Evolutionary conservation across 352 stramenopile genomes (phyloP), one percentile per base, ranked within the genome.

Genomic region (Poterioochromonas sp.): DNA sequence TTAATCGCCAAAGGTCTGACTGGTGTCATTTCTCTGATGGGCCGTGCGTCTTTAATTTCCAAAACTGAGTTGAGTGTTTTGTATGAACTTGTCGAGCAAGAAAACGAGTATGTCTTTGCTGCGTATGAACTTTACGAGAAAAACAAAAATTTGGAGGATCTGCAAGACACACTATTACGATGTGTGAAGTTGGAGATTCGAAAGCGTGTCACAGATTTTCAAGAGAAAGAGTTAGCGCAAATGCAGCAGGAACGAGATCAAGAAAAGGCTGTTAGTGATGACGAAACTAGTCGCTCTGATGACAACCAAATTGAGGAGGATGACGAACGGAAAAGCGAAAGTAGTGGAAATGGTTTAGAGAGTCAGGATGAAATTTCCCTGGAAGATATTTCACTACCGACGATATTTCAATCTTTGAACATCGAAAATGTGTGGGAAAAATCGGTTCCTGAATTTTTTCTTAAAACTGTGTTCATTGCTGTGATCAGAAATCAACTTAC

Each of bases 181-280:
- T 74, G 65, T 74, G 65, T 35, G 39, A 53, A 54, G 18, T n/a
- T 74, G 8, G 65, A 74, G 29, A 74, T 74, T 5, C 5, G 65
- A 35, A 74, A 54, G 40, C 65, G 65, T 34, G 29, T 58, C 40
- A 34, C 37, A 2, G 65, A 74, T n/a, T 11, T 74, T 44, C 15
- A 71, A 71, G 62, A 71, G 32, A 15, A 5, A 32, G 32, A 71
- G 11, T 71, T 40, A n/a, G 15, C 47, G 47, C 15, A 15, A 58
- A 26, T 58, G 47, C 47, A 58, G 26, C 47, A 26, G 15, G 47
- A 58, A 58, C 58, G 29, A 12, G 29, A 68, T 39, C 34, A 40
- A 39, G 58, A 68, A 68, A 68, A 37, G 58, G 2, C 12, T 2
- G 11, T 35, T 11, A 58, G 43, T 39, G 41, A 51, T 12, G 40